Evolutionary conservation across 1,284 basidiomycete genomes (phyloP).

Genomic region (Apiotrichum laibachii): DNA sequence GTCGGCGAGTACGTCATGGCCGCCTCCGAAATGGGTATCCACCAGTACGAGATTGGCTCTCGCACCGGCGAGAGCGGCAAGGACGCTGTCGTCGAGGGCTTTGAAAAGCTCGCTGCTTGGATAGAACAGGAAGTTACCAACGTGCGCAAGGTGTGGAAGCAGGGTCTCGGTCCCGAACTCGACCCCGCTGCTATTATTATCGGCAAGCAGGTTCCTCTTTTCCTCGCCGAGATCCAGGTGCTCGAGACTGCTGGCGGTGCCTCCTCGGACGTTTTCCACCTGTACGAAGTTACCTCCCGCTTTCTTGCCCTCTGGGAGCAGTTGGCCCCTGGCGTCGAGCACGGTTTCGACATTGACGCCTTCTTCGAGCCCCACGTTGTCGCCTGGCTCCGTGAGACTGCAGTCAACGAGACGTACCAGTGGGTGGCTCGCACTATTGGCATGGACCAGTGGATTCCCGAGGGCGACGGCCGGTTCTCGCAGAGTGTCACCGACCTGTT

Average conservation of each 20-base stretch:
- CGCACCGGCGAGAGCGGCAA: slow-evolving; percentile 24
- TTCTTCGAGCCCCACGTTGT: slow-evolving; percentile 52
- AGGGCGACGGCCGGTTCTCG: slow-evolving; percentile 42
- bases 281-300: slow-evolving; percentile 45
- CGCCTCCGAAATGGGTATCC: slow-evolving; percentile 29
- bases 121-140: slow-evolving; percentile 42
- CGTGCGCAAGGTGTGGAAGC: slow-evolving; percentile 37
- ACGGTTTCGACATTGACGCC: slow-evolving; percentile 45
- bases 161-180: slow-evolving; percentile 31
- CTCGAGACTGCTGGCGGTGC: slow-evolving; percentile 39
- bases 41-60: slow-evolving; percentile 12
- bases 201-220: slow-evolving; percentile 48
- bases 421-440: slow-evolving; percentile 49
- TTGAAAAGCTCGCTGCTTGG: slow-evolving; percentile 46
- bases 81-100: slow-evolving; percentile 36
- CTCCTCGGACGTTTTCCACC: slow-evolving; percentile 42
- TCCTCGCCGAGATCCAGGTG: slow-evolving; percentile 47
- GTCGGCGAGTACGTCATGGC: slow-evolving; percentile 46
- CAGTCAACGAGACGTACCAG: slow-evolving; percentile 43
- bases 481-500: slow-evolving; percentile 51
- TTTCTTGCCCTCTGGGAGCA: slow-evolving; percentile 45
- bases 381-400: slow-evolving; percentile 48
- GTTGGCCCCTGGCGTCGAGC: slow-evolving; percentile 40
- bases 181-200: slow-evolving; percentile 46
- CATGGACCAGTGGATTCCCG: slow-evolving; percentile 51